Conservation (phyloP, 2,329 filamentous ascomycete species). For the Calycina marina region DNA sequence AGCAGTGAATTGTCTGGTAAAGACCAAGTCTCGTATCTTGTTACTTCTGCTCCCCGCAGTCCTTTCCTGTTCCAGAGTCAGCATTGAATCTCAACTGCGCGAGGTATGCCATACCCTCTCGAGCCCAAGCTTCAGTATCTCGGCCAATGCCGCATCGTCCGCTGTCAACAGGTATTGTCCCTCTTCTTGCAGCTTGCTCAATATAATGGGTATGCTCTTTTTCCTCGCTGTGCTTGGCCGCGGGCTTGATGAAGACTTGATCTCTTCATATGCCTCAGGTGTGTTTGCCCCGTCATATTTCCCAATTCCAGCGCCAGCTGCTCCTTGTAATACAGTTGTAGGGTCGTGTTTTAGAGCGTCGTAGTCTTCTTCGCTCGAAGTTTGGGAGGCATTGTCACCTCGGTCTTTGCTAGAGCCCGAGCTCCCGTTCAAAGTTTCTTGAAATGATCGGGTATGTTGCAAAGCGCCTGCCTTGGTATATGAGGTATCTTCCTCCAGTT, state of each 20-base stretch:
- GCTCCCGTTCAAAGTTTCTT: constrained; percentile 4
- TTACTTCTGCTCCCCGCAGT: constrained; percentile 13
- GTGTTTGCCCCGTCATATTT: constrained; percentile 7
- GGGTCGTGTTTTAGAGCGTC: constrained; percentile 18
- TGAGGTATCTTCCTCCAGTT: constrained; percentile 7
- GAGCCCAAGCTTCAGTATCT: constrained; percentile 15
- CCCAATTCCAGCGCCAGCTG: constrained; percentile 23
- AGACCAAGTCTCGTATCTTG: constrained; percentile 42
- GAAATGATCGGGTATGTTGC: constrained; percentile 13
- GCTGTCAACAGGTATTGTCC: constrained; percentile 18
- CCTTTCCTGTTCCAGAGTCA: constrained; percentile 14
- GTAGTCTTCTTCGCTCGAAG: constrained; percentile 20
- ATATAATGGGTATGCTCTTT: constrained; percentile 19
- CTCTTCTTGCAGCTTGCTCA: constrained; percentile 17
- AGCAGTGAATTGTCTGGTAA: constrained; percentile 57
- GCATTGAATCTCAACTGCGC: not conserved
- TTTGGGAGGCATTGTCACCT: constrained; percentile 13
- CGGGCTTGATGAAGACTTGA: constrained; percentile 5
- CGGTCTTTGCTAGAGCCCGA: constrained; percentile 5
- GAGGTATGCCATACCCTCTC: constrained; percentile 11
- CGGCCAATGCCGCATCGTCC: constrained; percentile 15
- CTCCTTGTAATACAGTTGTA: constrained; percentile 17
- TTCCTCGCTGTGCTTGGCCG: constrained; percentile 8
- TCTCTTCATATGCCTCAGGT: constrained; percentile 8
- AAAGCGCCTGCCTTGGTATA: constrained; percentile 4